phyloP scores from a whole-genome alignment of 495 filamentous ascomycete genomes.

The Hyaloscypha finlandica region DNA sequence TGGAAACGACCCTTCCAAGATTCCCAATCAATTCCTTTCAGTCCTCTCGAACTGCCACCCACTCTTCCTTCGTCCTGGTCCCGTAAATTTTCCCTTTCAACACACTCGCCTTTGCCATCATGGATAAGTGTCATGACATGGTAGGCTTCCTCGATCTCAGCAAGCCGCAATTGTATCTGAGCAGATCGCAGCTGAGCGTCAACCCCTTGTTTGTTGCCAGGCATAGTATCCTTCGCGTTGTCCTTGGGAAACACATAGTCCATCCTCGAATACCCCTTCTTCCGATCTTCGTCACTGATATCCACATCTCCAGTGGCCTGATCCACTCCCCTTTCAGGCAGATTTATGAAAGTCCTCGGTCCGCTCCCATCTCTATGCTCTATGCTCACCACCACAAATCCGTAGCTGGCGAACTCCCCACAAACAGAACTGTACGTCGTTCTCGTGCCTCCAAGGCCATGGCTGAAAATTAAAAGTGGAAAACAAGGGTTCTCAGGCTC shows the following conservation, averaged over 20 bases:
- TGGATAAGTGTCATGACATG: conserved; percentile 53
- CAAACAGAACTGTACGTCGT: conserved; percentile 72
- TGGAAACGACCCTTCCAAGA: conserved; percentile 23
- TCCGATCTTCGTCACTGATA: conserved; percentile 39
- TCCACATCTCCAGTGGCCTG: conserved; percentile 31
- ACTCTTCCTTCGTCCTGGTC: conserved; percentile 47
- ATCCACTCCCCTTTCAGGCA: conserved; percentile 35
- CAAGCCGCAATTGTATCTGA: conserved; percentile 68
- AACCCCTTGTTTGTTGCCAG: conserved; percentile 54
- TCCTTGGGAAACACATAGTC: conserved; percentile 48
- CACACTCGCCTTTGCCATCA: conserved; percentile 51
- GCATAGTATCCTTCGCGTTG: conserved; percentile 43
- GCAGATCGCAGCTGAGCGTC: conserved; percentile 57
- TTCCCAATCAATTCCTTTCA: conserved; percentile 35
- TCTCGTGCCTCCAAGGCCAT: conserved; percentile 71
- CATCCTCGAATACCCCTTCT: conserved; percentile 38
- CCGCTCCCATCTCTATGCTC: conserved; percentile 76
- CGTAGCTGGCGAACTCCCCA: conserved; percentile 69
- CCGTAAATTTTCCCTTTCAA: conserved; percentile 43
- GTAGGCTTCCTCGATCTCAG: conserved; percentile 67
- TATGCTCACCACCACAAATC: conserved; percentile 68
- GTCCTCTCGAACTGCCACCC: conserved; percentile 56
- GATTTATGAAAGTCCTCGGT: conserved; percentile 60
- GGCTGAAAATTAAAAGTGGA: conserved; percentile 77
- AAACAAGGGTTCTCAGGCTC: conserved; percentile 46